Conservation (phyloP, 2,329 filamentous ascomycete genomes). For the Claviceps maximensis region DNA sequence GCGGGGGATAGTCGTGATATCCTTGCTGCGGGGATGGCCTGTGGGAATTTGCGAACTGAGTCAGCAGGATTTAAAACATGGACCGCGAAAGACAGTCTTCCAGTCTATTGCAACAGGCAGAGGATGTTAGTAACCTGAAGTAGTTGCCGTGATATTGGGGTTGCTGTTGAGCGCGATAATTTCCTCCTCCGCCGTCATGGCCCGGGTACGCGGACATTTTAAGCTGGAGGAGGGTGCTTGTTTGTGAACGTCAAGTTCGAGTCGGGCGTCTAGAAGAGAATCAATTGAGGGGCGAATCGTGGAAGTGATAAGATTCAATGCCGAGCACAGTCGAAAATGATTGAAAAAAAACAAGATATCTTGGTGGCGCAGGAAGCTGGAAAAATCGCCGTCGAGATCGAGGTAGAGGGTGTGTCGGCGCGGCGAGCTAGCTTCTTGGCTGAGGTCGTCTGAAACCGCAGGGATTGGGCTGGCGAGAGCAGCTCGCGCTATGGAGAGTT, state of each 20-base stretch:
- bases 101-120: not conserved
- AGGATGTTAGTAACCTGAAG: conserved; percentile 8
- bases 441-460: not conserved
- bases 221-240: not conserved
- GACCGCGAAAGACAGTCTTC: too few species aligned
- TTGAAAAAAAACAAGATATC: not conserved
- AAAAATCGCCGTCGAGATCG: not conserved
- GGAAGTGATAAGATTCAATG: not conserved
- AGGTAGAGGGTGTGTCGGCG: not conserved
- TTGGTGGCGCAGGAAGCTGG: not conserved
- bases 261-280: not conserved
- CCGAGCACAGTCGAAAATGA: not conserved
- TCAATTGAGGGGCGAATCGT: not conserved
- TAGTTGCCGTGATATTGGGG: conserved; percentile 26
- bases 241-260: not conserved
- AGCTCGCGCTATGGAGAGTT: not conserved
- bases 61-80: too few species aligned
- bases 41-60: not conserved
- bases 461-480: not conserved
- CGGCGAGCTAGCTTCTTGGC: not conserved
- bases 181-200: conserved; percentile 32
- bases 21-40: conserved; percentile 7
- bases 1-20: conserved; percentile 29
- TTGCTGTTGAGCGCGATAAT: conserved; percentile 25
- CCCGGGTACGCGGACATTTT: conserved; percentile 51